Percentiles rank a stretch among this genome's conserved stretches.
These are phyloP conservation scores for Penicillium janthinellum DNA, from an alignment of 2,329 filamentous ascomycete genomes.

Conservation along the genomic window DNA sequence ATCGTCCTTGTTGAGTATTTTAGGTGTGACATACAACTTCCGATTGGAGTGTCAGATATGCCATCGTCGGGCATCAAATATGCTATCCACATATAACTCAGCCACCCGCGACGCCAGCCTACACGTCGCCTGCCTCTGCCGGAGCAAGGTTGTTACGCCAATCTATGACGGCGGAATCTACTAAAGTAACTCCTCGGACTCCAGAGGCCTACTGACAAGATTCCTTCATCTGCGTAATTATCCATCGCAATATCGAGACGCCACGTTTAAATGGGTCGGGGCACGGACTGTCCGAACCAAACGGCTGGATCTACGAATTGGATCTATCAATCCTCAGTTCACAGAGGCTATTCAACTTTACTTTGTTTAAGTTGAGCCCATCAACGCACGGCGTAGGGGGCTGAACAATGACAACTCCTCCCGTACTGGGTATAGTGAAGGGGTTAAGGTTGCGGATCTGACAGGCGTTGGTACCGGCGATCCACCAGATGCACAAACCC, in stretches of 20 bases:
- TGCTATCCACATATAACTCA: neutral
- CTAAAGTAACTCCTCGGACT: neutral
- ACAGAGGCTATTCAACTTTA: neutral
- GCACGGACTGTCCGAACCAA: slow-evolving; percentile 7
- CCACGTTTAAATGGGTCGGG: neutral
- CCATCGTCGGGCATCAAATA: neutral
- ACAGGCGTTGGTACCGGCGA: neutral
- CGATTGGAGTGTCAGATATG: neutral
- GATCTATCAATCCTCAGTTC: slow-evolving; percentile 7
- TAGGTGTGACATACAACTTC: neutral
- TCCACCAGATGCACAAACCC: neutral
- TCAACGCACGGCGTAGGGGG: neutral
- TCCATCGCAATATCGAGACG: neutral
- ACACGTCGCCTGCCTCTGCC: slow-evolving; percentile 3
- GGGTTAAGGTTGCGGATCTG: slow-evolving; percentile 1
- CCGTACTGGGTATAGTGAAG: neutral
- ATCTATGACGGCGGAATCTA: slow-evolving; percentile 2
- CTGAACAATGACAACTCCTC: slow-evolving; percentile 4
- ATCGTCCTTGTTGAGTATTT: neutral
- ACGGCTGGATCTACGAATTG: slow-evolving; percentile 4
- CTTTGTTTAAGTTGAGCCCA: slow-evolving; percentile 4
- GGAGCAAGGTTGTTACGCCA: slow-evolving; percentile 6
- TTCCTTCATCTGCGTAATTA: neutral
- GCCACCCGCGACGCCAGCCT: neutral
- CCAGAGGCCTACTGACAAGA: neutral